phyloP scores from a whole-genome alignment of 768 basidiomycete genomes.

The Naganishia randhawae region DNA sequence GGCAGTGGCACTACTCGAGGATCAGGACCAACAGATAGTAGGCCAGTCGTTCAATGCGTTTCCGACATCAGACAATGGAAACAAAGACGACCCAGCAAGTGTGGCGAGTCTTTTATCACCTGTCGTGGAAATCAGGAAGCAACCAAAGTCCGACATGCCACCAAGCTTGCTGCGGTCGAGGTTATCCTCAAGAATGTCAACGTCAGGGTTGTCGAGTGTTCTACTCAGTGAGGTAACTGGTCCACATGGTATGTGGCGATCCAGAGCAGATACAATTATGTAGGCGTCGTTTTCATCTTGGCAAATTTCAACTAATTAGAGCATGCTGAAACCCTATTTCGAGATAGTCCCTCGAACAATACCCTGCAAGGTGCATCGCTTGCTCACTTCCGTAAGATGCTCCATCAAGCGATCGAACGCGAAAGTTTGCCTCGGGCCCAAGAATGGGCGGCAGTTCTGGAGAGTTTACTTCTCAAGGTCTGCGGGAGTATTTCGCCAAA shows the following conservation, averaged over 20 bases:
- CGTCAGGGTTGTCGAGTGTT: conserved; percentile 28
- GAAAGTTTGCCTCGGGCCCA: conserved; percentile 74
- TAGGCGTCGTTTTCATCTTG: conserved; percentile 52
- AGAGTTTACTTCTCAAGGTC: conserved; percentile 76
- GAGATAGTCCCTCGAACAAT: conserved; percentile 52
- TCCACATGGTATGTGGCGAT: conserved; percentile 62
- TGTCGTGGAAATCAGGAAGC: neutral
- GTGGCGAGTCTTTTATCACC: conserved; percentile 7
- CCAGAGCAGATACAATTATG: conserved; percentile 83
- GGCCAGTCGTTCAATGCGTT: neutral
- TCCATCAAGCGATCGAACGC: conserved; percentile 80
- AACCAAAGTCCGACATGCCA: neutral
- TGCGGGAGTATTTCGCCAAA: conserved; percentile 64
- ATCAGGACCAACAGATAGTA: neutral
- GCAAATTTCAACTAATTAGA: conserved; percentile 14
- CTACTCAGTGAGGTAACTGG: conserved; percentile 40
- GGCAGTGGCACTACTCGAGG: neutral
- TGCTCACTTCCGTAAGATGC: conserved; percentile 81
- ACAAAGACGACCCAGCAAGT: neutral
- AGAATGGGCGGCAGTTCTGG: conserved; percentile 83
- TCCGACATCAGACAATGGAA: conserved; percentile 5
- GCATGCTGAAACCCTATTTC: neutral
- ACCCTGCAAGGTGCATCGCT: conserved; percentile 78
- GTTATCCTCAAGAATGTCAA: conserved; percentile 27
- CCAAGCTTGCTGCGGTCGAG: conserved; percentile 26